Conservation (phyloP, 768 basidiomycete genomes). For the Suillus fuscotomentosus region DNA sequence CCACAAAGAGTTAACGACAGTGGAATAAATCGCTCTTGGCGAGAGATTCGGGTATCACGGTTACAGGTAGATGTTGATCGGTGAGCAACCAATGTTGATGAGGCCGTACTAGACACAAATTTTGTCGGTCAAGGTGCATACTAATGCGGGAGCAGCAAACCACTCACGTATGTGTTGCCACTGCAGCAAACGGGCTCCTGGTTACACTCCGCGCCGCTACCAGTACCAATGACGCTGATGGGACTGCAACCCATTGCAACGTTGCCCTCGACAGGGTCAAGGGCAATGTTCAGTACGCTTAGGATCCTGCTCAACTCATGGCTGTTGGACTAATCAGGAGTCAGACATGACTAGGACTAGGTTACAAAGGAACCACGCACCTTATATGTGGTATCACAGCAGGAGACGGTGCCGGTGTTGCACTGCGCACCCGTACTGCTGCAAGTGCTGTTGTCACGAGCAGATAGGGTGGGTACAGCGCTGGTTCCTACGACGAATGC, state of each 20-base stretch:
- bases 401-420: conserved; percentile 29
- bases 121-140: background rate
- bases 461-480: conserved; percentile 2
- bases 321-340: background rate
- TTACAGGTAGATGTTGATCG: conserved; percentile 2
- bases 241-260: conserved; percentile 6
- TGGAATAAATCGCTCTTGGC: background rate
- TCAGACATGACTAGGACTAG: background rate
- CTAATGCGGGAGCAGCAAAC: background rate
- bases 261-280: background rate
- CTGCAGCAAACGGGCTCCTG: conserved; percentile 10
- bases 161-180: conserved; percentile 8
- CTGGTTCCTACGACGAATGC: conserved; percentile 1
- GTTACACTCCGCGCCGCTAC: conserved; percentile 3
- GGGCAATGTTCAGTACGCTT: background rate
- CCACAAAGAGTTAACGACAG: background rate
- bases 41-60: background rate
- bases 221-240: conserved; percentile 4
- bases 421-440: conserved; percentile 16
- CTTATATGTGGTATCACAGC: conserved; percentile 28
- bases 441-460: conserved; percentile 2
- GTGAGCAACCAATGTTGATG: conserved; percentile 1
- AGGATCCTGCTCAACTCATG: background rate
- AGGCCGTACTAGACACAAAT: background rate
- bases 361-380: conserved; percentile 1